Base-by-base conservation (phyloP, 148 eudicot species). In the Suaeda aralocaspica region DNA sequence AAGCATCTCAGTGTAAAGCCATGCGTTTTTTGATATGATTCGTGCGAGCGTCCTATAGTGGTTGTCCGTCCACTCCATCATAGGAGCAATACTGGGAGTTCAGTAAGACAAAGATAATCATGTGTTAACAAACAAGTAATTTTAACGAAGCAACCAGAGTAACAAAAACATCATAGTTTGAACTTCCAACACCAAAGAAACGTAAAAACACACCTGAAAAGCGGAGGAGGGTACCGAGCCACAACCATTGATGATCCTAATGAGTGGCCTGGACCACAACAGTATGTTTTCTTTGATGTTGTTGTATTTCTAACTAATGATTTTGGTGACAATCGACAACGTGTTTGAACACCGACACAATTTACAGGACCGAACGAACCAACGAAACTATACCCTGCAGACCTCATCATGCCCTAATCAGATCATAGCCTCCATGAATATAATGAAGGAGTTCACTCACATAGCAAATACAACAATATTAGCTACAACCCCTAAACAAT, bases 61-160 rank as follows among this genome's bases (percentile, higher is more conserved):
- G 82, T 81, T 87, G 76, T 91, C 93, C 6, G 99, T 94, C 92
- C 92, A 94, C 10, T 94, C 99, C 99, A 94, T 94, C 99, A 94
- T 94, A 45, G 99, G 99, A 68, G 99, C 99, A 77, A 94, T 77
- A 84, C 99, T 94, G 79, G 15, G 24, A 71, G 59, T n/a, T 51
- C 39, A 67, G 36, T 9, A 71, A 34, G 21, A 59, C 15, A 8
- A 10, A 26, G 31, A 41, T 42, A 44, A 60, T 12, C 72, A 48
- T 0, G 2, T 16, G 15, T 15, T 49, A 46, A 50, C 4, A 30
- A 30, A 10, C 42, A n/a, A 62, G 45, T 36, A 57, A 28, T 44
- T 57, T 67, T 28, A n/a, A 3, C 16, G 36, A 33, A 59, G 13
- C 29, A 12, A 52, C 41, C 51, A 15, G 62, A 15, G 22, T 21